phyloP scores from a whole-genome alignment of 2,329 filamentous ascomycete genomes.

The Alternaria infectoria region DNA sequence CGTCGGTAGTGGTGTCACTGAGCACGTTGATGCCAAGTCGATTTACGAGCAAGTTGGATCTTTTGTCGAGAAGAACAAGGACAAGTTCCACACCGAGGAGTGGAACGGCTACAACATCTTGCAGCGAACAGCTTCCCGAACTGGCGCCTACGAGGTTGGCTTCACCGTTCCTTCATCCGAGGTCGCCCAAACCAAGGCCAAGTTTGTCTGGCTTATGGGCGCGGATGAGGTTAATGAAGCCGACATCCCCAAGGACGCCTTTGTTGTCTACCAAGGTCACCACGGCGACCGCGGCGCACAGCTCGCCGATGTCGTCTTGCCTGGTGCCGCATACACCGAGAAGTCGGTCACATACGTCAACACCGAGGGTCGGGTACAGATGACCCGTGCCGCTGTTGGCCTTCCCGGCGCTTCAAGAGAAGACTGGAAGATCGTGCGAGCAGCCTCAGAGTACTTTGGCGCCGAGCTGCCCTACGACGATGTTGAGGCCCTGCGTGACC shows the following conservation, averaged over 20 bases:
- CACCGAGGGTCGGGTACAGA: slow-evolving; percentile 95
- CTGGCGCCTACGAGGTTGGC: slow-evolving; percentile 93
- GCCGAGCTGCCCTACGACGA: slow-evolving; percentile 91
- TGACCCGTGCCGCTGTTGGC: slow-evolving; percentile 87
- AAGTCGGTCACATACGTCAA: slow-evolving; percentile 97
- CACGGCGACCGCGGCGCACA: slow-evolving; percentile 94
- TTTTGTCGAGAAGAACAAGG: slow-evolving; percentile 92
- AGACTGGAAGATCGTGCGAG: slow-evolving; percentile 99
- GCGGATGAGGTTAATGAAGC: slow-evolving; percentile 86
- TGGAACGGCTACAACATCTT: slow-evolving; percentile 99
- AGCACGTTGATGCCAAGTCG: slow-evolving; percentile 88
- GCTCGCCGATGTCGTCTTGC: slow-evolving; percentile 91
- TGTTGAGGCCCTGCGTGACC: slow-evolving; percentile 83
- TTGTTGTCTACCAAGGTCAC: slow-evolving; percentile 97
- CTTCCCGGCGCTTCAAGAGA: slow-evolving; percentile 88
- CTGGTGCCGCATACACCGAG: slow-evolving; percentile 94
- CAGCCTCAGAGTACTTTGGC: slow-evolving; percentile 88
- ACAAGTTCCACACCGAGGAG: slow-evolving; percentile 84
- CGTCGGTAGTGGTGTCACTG: slow-evolving; percentile 87
- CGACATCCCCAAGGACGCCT: slow-evolving; percentile 93
- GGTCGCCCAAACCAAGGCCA: slow-evolving; percentile 84
- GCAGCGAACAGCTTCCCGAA: slow-evolving; percentile 89
- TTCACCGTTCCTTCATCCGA: slow-evolving; percentile 84
- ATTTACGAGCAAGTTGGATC: slow-evolving; percentile 89
- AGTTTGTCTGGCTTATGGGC: slow-evolving; percentile 95